Evolutionary conservation across 1,284 basidiomycete species (phyloP).

Genomic region (Ustanciosporium gigantosporum): DNA sequence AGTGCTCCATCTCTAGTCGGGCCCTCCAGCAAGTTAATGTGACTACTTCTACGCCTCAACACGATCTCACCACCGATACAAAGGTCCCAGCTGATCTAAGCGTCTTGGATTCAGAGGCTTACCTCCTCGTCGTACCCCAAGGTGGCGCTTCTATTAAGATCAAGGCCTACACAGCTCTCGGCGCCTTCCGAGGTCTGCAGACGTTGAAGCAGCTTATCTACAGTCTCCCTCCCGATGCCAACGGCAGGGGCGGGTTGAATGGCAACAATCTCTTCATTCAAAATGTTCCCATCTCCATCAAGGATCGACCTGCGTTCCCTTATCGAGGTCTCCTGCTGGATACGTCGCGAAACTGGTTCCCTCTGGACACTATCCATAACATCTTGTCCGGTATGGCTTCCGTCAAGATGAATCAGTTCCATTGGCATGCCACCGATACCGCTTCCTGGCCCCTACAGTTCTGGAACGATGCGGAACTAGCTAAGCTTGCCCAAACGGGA

Average conservation of each 20-base stretch:
- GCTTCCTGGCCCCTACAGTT: constrained; percentile 71
- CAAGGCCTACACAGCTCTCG: constrained; percentile 73
- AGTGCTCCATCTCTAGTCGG: constrained; percentile 13
- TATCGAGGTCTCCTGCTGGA: constrained; percentile 78
- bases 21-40: constrained; percentile 12
- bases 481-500: constrained; percentile 70
- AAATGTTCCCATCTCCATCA: constrained; percentile 62
- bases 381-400: constrained; percentile 82
- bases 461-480: constrained; percentile 64
- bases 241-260: neutral
- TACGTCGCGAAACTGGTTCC: constrained; percentile 70
- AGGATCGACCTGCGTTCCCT: constrained; percentile 63
- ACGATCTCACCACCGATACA: constrained; percentile 16
- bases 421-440: constrained; percentile 74
- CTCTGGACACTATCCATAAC: constrained; percentile 68
- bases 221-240: constrained; percentile 61
- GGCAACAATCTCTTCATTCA: constrained; percentile 62
- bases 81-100: constrained; percentile 12
- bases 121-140: constrained; percentile 69
- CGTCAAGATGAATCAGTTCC: constrained; percentile 76
- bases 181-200: constrained; percentile 77
- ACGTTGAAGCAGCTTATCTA: constrained; percentile 76
- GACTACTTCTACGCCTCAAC: constrained; percentile 1
- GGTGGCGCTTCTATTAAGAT: constrained; percentile 70
- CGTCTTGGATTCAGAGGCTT: constrained; percentile 66